Evolutionary conservation across 148 eudicot genomes (phyloP), one percentile per base, ranked within the genome.

Genomic region (Hydrangea macrophylla): DNA sequence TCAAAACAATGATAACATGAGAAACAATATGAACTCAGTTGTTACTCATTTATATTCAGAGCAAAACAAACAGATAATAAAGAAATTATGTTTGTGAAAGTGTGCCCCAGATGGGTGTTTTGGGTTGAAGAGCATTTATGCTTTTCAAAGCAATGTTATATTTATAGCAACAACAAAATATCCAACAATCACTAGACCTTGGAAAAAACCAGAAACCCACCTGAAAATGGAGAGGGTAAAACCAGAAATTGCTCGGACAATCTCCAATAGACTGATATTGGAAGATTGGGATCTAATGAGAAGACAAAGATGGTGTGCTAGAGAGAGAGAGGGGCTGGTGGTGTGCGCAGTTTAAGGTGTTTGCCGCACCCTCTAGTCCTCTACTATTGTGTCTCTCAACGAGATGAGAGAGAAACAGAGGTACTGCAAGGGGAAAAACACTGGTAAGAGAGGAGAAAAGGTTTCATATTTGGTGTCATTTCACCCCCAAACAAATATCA

Each of bases 21-120:
- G 18, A 7, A 48, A 48, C 17, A 18, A 48, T 15, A 18, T 22
- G 5, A 48, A 48, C 13, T 22, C 53, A 18, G 17, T 22, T 2
- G 17, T 22, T 48, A 15, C 17, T 48, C 53, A 48, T 48, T 15
- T 48, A 48, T 48, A 48, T 2, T 30, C 20, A 2, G 6, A 62
- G 18, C 39, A 62, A 24, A 22, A 13, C 36, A 42, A 35, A 50
- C 24, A 17, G 6, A 27, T 24, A 27, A 13, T 25, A 10, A 26
- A 64, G 25, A 10, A 64, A 7, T 64, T 64, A 2, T 48, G 58
- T 20, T 31, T 22, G 3, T 50, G 40, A 50, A 36, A 64, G 56
- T n/a, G 22, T 64, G 37, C 70, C 70, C n/a, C 70, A 33, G 70
- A 54, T 67, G 70, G n/a, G 26, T 22, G 17, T 24, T 64, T 31